A percentile compares a stretch with the other conserved stretches of the same genome.
Evolutionary conservation across 768 basidiomycete species (phyloP).

Genomic region (Phaeotremella fagi): DNA sequence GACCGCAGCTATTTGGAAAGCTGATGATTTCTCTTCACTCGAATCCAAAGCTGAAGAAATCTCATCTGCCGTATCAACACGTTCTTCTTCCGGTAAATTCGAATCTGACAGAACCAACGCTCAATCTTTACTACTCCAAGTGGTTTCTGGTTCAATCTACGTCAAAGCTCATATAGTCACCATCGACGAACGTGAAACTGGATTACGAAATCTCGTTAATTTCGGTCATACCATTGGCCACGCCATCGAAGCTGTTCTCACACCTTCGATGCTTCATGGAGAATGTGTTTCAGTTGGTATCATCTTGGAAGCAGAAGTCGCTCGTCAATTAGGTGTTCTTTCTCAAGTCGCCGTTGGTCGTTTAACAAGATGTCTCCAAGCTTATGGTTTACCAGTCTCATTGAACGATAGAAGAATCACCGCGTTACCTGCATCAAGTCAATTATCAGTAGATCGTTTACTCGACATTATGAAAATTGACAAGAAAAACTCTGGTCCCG

Average conservation of each 20-base stretch:
- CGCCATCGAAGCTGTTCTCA: slow-evolving; percentile 93
- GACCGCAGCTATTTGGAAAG: slow-evolving; percentile 99
- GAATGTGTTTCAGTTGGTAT: slow-evolving; percentile 95
- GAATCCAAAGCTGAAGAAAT: slow-evolving; percentile 83
- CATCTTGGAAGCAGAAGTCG: slow-evolving; percentile 92
- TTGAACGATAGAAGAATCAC: slow-evolving; percentile 73
- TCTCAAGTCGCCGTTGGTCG: slow-evolving; percentile 89
- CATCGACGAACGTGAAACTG: slow-evolving; percentile 91
- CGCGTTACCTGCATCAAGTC: slow-evolving; percentile 61
- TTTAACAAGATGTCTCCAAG: slow-evolving; percentile 76
- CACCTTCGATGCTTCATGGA: slow-evolving; percentile 88
- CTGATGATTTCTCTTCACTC: slow-evolving; percentile 76
- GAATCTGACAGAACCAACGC: slow-evolving; percentile 57
- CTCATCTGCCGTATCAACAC: slow-evolving; percentile 70
- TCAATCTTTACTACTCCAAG: slow-evolving; percentile 80
- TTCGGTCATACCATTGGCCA: slow-evolving; percentile 98
- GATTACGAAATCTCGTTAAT: slow-evolving; percentile 96
- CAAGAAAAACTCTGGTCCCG: slow-evolving; percentile 91
- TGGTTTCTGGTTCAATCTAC: slow-evolving; percentile 86
- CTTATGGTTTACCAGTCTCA: slow-evolving; percentile 83
- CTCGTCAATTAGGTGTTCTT: slow-evolving; percentile 79
- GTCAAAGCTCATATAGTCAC: slow-evolving; percentile 98
- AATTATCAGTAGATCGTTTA: slow-evolving; percentile 70
- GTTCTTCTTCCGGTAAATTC: slow-evolving; percentile 53
- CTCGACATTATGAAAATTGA: slow-evolving; percentile 93